These are phyloP conservation scores for Quercus tomentella DNA, from an alignment of 331 rosid genomes.

Conservation along the genomic window DNA sequence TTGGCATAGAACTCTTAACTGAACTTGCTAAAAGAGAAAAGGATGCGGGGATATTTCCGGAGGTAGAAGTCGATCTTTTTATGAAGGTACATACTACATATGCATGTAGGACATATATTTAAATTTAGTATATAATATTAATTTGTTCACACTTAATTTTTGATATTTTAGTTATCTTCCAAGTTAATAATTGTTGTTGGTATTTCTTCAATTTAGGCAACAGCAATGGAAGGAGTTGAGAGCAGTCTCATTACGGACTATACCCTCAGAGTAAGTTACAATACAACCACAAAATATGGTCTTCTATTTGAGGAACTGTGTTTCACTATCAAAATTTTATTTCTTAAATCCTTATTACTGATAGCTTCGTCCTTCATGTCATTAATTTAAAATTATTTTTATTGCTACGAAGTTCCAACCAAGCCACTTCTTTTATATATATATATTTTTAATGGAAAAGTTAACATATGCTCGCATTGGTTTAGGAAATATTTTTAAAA, in stretches of 20 bases:
- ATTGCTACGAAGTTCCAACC: background rate
- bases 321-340: no score
- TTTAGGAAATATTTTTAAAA: no score
- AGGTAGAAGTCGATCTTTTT: slow-evolving; percentile 85
- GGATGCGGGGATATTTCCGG: slow-evolving; percentile 73
- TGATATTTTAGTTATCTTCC: background rate
- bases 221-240: slow-evolving; percentile 84
- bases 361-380: no score
- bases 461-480: no score
- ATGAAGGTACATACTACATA: slow-evolving; percentile 40
- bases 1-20: slow-evolving; percentile 52
- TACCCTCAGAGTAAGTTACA: slow-evolving; percentile 64
- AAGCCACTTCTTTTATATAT: no score
- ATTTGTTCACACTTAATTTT: background rate
- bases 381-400: background rate
- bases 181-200: background rate
- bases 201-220: slow-evolving; percentile 51
- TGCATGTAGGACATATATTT: no score
- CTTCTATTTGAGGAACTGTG: no score
- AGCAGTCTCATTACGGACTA: slow-evolving; percentile 81
- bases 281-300: no score
- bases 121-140: background rate
- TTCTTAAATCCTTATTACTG: no score
- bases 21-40: slow-evolving; percentile 85
- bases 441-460: no score